A percentile compares a stretch with the other conserved stretches of the same genome.
Conservation (phyloP, 2,329 filamentous ascomycete genomes). For the Hymenoscyphus salicellus region DNA sequence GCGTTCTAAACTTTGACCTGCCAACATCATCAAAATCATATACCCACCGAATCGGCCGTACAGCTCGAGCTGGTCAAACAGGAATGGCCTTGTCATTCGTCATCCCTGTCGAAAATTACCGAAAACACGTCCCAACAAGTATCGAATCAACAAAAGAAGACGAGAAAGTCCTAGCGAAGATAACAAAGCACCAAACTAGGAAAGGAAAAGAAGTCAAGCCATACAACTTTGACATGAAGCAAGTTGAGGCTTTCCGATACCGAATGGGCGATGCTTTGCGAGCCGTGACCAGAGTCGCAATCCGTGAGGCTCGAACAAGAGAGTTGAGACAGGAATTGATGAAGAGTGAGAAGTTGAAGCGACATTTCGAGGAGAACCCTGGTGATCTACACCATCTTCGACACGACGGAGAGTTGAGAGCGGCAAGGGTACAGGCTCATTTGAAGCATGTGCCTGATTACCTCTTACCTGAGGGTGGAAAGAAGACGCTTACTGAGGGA, state of each 20-base stretch:
- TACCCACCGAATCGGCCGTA: conserved; percentile 93
- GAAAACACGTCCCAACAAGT: conserved; percentile 85
- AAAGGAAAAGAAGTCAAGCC: conserved; percentile 78
- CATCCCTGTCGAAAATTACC: conserved; percentile 74
- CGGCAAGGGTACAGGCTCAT: conserved; percentile 81
- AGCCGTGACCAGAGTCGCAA: conserved; percentile 82
- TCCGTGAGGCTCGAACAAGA: conserved; percentile 83
- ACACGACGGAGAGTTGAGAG: conserved; percentile 83
- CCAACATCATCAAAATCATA: conserved; percentile 86
- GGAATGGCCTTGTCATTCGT: conserved; percentile 97
- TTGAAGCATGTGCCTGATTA: conserved; percentile 95
- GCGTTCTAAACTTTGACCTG: conserved; percentile 95
- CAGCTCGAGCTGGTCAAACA: conserved; percentile 82
- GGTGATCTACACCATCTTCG: conserved; percentile 81
- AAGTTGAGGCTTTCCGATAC: conserved; percentile 91
- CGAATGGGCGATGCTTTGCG: conserved; percentile 89
- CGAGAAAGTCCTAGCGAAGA: conserved; percentile 77
- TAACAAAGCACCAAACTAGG: conserved; percentile 74
- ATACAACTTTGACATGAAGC: conserved; percentile 91
- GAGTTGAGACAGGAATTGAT: conserved; percentile 87
- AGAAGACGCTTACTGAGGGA: conserved; percentile 61
- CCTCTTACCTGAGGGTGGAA: conserved; percentile 73
- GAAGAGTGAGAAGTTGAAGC: conserved; percentile 89
- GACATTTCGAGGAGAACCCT: conserved; percentile 97
- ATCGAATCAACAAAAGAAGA: conserved; percentile 75